A percentile compares a stretch with the other conserved stretches of the same genome.
These are phyloP conservation scores for Xylaria arbuscula DNA, from an alignment of 2,329 filamentous ascomycete species.

Conservation along the genomic window DNA sequence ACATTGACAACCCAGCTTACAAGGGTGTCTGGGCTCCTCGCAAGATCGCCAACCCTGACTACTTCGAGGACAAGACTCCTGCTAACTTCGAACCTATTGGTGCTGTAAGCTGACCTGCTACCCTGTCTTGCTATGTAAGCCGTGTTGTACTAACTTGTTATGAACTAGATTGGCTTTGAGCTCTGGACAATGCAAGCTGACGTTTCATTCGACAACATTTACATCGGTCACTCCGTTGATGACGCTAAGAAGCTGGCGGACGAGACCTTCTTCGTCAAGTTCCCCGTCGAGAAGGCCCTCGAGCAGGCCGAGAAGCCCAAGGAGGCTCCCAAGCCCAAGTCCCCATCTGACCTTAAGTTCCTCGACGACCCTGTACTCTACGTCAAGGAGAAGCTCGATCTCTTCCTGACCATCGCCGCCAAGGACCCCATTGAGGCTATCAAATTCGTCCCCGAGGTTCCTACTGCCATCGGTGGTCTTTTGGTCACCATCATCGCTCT, in stretches of 20 bases:
- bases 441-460: constrained; percentile 91
- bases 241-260: constrained; percentile 90
- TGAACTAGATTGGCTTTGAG: constrained; percentile 87
- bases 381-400: constrained; percentile 90
- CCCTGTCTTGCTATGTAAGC: background rate
- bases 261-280: constrained; percentile 92
- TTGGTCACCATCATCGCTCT: constrained; percentile 76
- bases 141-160: constrained; percentile 26
- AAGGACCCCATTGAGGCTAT: constrained; percentile 84
- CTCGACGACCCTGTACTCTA: constrained; percentile 88
- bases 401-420: constrained; percentile 87
- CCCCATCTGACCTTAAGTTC: constrained; percentile 84
- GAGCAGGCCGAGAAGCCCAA: constrained; percentile 86
- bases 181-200: constrained; percentile 99
- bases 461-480: constrained; percentile 79
- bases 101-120: constrained; percentile 73
- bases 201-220: constrained; percentile 99
- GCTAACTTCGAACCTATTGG: constrained; percentile 98
- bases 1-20: constrained; percentile 97
- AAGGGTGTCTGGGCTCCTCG: constrained; percentile 94
- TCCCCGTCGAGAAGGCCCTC: constrained; percentile 80
- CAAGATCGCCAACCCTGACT: constrained; percentile 97
- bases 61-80: constrained; percentile 96
- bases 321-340: constrained; percentile 71
- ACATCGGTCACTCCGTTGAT: constrained; percentile 95